These are phyloP conservation scores for Daldinia grandis DNA, from an alignment of 495 filamentous ascomycete genomes.

Conservation along the genomic window DNA sequence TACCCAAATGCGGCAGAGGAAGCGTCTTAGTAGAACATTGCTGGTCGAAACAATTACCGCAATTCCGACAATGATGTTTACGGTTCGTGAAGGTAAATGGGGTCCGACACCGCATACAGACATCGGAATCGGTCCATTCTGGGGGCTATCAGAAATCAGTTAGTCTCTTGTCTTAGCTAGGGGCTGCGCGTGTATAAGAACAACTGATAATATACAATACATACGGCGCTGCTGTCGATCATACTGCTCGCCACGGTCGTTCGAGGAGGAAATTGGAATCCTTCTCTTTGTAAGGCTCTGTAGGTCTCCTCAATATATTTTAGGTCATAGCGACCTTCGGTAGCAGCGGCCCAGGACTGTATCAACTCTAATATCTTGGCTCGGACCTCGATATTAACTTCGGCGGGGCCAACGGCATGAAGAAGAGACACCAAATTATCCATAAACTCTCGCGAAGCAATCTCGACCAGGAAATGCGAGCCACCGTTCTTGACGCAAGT, in stretches of 20 bases:
- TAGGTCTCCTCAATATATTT: conserved; percentile 90
- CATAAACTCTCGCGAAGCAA: conserved; percentile 97
- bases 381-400: conserved; percentile 84
- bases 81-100: conserved; percentile 96
- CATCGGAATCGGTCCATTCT: conserved; percentile 97
- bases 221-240: conserved; percentile 94
- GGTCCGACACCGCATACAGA: conserved; percentile 97
- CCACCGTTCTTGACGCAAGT: conserved; percentile 99
- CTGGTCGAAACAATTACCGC: conserved; percentile 94
- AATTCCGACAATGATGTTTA: conserved; percentile 98
- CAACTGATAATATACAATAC: conserved; percentile 46
- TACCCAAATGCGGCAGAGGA: conserved; percentile 90
- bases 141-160: conserved; percentile 71
- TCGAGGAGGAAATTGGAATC: conserved; percentile 88
- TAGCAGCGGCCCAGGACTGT: conserved; percentile 90
- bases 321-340: conserved; percentile 84
- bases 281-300: conserved; percentile 78
- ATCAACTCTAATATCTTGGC: conserved; percentile 91
- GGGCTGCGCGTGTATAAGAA: not conserved
- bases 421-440: conserved; percentile 92
- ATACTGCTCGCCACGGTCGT: conserved; percentile 90
- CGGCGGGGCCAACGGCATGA: conserved; percentile 76
- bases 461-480: conserved; percentile 92
- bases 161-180: conserved; percentile 22
- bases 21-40: conserved; percentile 90